Conservation (phyloP, 2,329 filamentous ascomycete species). For the Apiospora aurea region DNA sequence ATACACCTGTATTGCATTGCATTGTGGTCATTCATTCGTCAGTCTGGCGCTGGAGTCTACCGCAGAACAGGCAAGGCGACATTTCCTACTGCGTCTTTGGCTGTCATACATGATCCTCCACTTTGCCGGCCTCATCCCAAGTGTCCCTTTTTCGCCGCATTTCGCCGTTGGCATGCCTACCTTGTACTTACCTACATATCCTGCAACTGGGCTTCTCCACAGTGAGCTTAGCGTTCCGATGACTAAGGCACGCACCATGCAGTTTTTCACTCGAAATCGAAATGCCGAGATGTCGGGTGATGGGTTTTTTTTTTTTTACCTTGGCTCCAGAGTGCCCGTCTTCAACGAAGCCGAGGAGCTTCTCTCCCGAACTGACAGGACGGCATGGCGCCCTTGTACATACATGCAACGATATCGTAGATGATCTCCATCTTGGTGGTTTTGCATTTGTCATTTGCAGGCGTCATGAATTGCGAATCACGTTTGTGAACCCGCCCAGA, state of each 20-base stretch:
- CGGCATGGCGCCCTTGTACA: neutral
- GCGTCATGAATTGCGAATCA: slow-evolving; percentile 19
- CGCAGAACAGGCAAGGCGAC: neutral
- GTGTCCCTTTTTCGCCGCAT: neutral
- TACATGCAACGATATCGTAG: slow-evolving; percentile 3
- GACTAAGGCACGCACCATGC: neutral
- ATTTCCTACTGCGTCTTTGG: too few species aligned
- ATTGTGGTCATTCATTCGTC: neutral
- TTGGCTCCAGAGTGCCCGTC: neutral
- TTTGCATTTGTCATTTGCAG: slow-evolving; percentile 11
- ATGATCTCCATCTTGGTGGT: slow-evolving; percentile 13
- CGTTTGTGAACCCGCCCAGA: neutral
- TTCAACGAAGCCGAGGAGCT: neutral
- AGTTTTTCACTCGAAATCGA: neutral
- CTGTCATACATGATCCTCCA: neutral
- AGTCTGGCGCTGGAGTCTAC: neutral
- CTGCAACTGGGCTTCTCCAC: neutral
- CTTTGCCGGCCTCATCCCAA: neutral
- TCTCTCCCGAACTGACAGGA: neutral
- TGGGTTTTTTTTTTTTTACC: neutral
- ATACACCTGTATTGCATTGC: neutral
- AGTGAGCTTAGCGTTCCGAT: neutral
- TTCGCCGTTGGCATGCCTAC: neutral
- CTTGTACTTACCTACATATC: too few species aligned
- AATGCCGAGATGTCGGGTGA: neutral